Base-by-base conservation (phyloP, 139 green algal species). In the Pedinophyceae sp. region DNA sequence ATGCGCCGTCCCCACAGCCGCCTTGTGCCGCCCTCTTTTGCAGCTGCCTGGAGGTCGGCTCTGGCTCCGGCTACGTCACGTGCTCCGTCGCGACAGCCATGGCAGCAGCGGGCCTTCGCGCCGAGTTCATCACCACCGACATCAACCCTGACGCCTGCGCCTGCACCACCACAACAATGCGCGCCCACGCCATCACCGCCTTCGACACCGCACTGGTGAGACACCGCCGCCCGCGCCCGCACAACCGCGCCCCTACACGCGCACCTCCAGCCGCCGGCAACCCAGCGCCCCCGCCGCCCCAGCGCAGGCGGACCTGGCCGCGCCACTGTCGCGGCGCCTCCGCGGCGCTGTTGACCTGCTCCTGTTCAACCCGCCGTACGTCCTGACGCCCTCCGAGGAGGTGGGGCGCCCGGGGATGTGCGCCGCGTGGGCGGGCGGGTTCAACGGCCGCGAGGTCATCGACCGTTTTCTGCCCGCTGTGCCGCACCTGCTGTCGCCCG, bases 311-410 rank as follows among this genome's bases (percentile, higher is more conserved):
- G 57, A 60, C 38, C 27, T 63, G 1, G 16, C 57, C 15, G 19
- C 16, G 23, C 16, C 46, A 38, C n/a, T 54, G 13, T 13, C 13
- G 10, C 49, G 5, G 6, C n/a, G 53, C 17, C 46, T 76, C n/a
- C 28, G 19, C 18, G 49, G 58, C 26, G 27, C 22, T 16, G 50
- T 80, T 7, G 72, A 83, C 50, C 17, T 77, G 26, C 71, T 94
- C 69, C 38, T 96, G 18, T 95, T 96, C 69, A 98, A 98, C 62
- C 90, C 90, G 4, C 89, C 90, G 10, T 96, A 98, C 59, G 90
- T 98, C 38, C 82, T 82, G 1, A 97, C 90, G 1, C 86, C 86
- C 16, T 74, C 88, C 30, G 81, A 91, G 18, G 89, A 97, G 63
- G 71, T 94, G 17, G 46, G 40, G 0, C 3, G 22, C 0, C 18